Base-by-base conservation (phyloP, 192 early-diverging fungal species). In the Paraglomus brasilianum region DNA sequence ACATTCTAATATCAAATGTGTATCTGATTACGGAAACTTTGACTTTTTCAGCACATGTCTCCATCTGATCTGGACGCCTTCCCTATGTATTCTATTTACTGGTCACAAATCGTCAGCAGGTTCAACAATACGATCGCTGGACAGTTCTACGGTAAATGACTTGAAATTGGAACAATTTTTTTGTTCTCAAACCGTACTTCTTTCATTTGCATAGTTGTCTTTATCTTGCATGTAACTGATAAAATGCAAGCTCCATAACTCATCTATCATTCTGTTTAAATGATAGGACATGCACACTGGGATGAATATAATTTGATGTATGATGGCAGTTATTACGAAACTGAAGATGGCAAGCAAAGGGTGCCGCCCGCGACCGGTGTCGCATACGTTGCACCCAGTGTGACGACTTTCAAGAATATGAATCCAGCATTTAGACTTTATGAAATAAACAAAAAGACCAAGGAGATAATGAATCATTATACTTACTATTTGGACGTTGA, bases 341-440 rank as follows among this genome's bases (percentile, higher is more conserved):
- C n/a, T 15, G 1, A 60, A 14, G 58, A 60, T 19, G n/a, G n/a
- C n/a, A n/a, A n/a, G n/a, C n/a, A n/a, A n/a, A n/a, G n/a, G n/a
- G n/a, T n/a, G n/a, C 58, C 40, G 11, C 30, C 0, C n/a, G 22
- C 58, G 17, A 19, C 43, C 43, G 58, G 58, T 41, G 38, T 60
- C 11, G 58, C 22, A 15, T 60, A 60, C 21, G 43, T 60, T 17
- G 58, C 14, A 15, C 58, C 58, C 19, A 60, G 58, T 41, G 39
- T 60, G 11, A 60, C 58, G 11, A 7, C 58, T 14, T 60, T 42
- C 43, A 60, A 7, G 43, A 60, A 60, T n/a, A 15, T 60, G 58
- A 60, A 60, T 42, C 58, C 58, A 19, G 58, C 58, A 10, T 60
- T 60, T 60, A 60, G 58, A 38, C n/a, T 60, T 6, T 60, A 60